A percentile compares a stretch with the other conserved stretches of the same genome.
Conservation (phyloP, 2,329 filamentous ascomycete species). For the Chrysoporthe austroafricana region DNA sequence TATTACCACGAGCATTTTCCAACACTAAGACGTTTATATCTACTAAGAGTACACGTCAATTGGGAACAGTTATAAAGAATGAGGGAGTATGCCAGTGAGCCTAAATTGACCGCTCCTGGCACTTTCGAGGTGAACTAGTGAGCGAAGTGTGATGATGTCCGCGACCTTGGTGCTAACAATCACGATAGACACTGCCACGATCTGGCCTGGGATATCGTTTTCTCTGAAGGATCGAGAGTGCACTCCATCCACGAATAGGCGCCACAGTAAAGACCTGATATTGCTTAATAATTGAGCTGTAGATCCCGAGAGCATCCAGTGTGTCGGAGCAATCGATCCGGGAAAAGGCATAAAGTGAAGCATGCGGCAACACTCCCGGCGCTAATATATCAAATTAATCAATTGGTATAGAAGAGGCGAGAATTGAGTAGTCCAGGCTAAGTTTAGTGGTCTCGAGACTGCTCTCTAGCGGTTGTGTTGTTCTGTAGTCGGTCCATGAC, state of each 20-base stretch:
- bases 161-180: neutral
- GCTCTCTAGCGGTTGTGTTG: neutral
- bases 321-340: conserved; percentile 15
- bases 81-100: neutral
- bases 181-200: neutral
- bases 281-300: neutral
- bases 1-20: neutral
- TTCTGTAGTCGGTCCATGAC: conserved; percentile 14
- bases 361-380: neutral
- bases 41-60: neutral
- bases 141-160: neutral
- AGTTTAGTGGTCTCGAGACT: neutral
- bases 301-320: neutral
- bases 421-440: neutral
- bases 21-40: neutral
- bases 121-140: neutral
- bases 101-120: neutral
- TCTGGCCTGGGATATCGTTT: neutral
- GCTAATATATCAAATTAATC: neutral
- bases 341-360: neutral
- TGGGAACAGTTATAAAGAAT: neutral
- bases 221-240: neutral
- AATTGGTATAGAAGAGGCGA: neutral
- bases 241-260: neutral
- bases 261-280: neutral